phyloP scores from a whole-genome alignment of 2,329 filamentous ascomycete species.

The Colletotrichum navitas region DNA sequence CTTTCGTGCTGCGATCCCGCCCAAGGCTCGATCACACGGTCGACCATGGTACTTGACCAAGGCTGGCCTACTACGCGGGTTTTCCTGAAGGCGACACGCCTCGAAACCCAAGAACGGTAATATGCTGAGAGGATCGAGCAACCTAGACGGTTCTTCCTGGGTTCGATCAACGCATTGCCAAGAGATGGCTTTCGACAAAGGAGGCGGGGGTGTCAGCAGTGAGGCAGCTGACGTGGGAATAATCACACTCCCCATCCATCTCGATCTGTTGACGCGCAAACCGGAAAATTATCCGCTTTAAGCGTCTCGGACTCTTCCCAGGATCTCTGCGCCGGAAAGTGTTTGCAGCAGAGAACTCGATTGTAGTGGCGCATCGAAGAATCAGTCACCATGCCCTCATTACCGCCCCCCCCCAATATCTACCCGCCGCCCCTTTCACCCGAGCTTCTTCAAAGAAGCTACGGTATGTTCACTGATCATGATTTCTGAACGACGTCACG shows the following conservation, averaged over 20 bases:
- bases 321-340: neutral
- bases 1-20: neutral
- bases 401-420: neutral
- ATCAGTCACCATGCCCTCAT: neutral
- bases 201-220: constrained; percentile 30
- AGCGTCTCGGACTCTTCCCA: neutral
- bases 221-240: constrained; percentile 35
- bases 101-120: constrained; percentile 1
- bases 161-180: neutral
- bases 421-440: neutral
- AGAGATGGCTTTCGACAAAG: neutral
- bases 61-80: neutral
- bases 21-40: neutral
- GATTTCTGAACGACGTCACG: constrained; percentile 30
- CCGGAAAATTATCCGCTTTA: neutral
- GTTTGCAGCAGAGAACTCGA: neutral
- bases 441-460: constrained; percentile 22
- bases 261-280: constrained; percentile 17
- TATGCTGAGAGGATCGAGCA: neutral
- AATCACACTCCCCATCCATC: neutral
- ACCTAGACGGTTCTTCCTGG: neutral
- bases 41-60: neutral
- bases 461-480: constrained; percentile 25
- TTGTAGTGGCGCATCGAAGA: constrained; percentile 1
- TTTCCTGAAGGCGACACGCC: neutral